Percentiles rank a stretch among this genome's conserved stretches.
These are phyloP conservation scores for Fraxinus latifolia DNA, from an alignment of 305 asterid species.

Conservation along the genomic window DNA sequence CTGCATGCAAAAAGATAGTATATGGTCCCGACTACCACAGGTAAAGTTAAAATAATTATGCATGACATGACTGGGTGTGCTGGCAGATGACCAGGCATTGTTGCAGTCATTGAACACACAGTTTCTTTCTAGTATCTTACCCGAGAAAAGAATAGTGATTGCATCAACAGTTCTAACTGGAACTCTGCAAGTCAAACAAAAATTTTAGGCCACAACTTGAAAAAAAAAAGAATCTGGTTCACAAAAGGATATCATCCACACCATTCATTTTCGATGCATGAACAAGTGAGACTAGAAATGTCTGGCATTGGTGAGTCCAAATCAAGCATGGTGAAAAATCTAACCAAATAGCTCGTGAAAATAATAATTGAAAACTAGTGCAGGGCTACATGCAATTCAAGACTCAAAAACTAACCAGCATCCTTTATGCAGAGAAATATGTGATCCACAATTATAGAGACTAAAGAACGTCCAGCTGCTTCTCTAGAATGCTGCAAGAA, in stretches of 20 bases:
- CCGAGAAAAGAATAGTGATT: conserved; percentile 90
- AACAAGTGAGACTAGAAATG: background rate
- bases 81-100: conserved; percentile 16
- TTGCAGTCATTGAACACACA: conserved; percentile 3
- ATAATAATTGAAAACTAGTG: background rate
- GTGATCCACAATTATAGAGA: conserved; percentile 85
- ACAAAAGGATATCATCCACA: background rate
- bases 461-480: conserved; percentile 94
- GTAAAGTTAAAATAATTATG: conserved; percentile 1
- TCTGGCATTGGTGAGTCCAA: background rate
- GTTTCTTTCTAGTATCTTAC: conserved; percentile 39
- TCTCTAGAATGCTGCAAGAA: conserved; percentile 73
- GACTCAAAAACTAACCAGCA: conserved; percentile 60
- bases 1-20: conserved; percentile 47
- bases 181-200: conserved; percentile 67
- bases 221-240: background rate
- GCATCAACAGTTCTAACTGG: conserved; percentile 96
- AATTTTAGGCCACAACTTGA: conserved; percentile 24
- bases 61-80: conserved; percentile 4
- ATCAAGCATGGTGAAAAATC: conserved; percentile 8
- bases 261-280: background rate
- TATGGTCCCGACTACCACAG: conserved; percentile 2
- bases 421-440: conserved; percentile 92
- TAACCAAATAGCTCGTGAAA: background rate
- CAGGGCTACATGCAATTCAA: background rate